These are phyloP conservation scores for Ceratocystiopsis sp. DNA, from an alignment of 2,329 filamentous ascomycete species.

Conservation along the genomic window DNA sequence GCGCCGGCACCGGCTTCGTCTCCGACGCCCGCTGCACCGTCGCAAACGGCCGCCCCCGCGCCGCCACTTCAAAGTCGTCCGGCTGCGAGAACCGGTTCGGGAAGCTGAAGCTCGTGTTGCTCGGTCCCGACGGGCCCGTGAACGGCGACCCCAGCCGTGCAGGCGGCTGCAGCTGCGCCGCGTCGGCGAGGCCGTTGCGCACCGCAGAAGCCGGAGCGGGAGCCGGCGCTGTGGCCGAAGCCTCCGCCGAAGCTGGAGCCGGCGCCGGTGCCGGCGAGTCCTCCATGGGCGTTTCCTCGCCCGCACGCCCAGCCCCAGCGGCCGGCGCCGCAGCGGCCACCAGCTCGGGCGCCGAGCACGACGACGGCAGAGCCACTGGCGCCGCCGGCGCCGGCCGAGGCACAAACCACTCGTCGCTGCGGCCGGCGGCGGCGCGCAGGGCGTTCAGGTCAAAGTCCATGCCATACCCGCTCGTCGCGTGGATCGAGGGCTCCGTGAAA, in stretches of 20 bases:
- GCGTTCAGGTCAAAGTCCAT: constrained; percentile 20
- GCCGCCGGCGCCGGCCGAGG: constrained; percentile 10
- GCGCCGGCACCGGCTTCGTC: constrained; percentile 17
- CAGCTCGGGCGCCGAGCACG: constrained; percentile 14
- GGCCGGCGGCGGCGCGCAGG: constrained; percentile 9
- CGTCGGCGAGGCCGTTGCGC: constrained; percentile 1
- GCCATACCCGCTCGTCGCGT: constrained; percentile 6
- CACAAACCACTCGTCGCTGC: constrained; percentile 22
- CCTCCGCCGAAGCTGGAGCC: neutral
- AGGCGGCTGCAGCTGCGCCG: constrained; percentile 15
- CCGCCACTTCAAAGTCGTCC: constrained; percentile 25
- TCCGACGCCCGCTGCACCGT: constrained; percentile 28
- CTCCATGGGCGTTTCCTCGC: neutral
- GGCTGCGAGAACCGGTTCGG: constrained; percentile 38
- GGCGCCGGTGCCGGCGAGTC: neutral
- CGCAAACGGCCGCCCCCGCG: constrained; percentile 34
- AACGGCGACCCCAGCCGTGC: constrained; percentile 43
- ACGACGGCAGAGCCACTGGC: constrained; percentile 4
- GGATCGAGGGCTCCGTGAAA: constrained; percentile 28
- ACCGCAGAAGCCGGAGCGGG: constrained; percentile 13
- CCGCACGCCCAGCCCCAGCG: neutral
- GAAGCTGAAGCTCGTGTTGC: constrained; percentile 36
- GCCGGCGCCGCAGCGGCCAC: constrained; percentile 1
- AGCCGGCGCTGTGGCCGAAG: neutral
- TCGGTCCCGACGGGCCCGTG: constrained; percentile 9